Percentiles rank a stretch among this genome's conserved stretches.
phyloP scores from a whole-genome alignment of 345 rosid genomes.

The Corchorus olitorius region DNA sequence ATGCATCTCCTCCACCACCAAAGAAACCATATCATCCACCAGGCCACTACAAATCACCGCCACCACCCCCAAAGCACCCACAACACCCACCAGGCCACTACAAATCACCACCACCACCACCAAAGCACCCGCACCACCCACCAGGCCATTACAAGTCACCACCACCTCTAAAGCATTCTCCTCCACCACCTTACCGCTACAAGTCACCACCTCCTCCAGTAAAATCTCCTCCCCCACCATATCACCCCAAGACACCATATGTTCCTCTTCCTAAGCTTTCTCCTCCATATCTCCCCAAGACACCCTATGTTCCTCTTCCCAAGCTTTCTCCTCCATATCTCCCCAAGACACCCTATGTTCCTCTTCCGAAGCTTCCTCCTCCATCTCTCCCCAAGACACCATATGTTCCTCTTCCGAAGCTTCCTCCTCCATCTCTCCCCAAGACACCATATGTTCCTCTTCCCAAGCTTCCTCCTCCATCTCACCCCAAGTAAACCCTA shows the following conservation, averaged over 20 bases:
- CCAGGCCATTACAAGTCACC: slow-evolving; percentile 18
- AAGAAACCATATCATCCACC: background rate
- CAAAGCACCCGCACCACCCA: slow-evolving; percentile 5
- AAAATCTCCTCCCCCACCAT: background rate
- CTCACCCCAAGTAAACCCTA: too few relatives aligned
- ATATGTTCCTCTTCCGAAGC: background rate
- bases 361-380: background rate
- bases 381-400: background rate
- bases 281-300: background rate
- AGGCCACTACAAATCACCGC: slow-evolving; percentile 4
- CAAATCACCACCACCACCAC: slow-evolving; percentile 24
- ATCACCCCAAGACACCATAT: background rate
- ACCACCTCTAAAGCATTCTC: slow-evolving; percentile 13
- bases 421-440: background rate
- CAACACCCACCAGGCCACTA: background rate
- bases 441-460: background rate
- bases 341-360: background rate
- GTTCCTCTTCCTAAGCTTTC: background rate
- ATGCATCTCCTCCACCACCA: slow-evolving; percentile 10
- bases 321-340: background rate
- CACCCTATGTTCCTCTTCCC: background rate
- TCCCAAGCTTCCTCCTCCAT: background rate
- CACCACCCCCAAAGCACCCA: background rate
- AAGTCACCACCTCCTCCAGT: slow-evolving; percentile 25
- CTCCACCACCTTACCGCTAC: slow-evolving; percentile 19